These are phyloP conservation scores for Stylonectria norvegica DNA, from an alignment of 2,329 filamentous ascomycete genomes.

Conservation along the genomic window DNA sequence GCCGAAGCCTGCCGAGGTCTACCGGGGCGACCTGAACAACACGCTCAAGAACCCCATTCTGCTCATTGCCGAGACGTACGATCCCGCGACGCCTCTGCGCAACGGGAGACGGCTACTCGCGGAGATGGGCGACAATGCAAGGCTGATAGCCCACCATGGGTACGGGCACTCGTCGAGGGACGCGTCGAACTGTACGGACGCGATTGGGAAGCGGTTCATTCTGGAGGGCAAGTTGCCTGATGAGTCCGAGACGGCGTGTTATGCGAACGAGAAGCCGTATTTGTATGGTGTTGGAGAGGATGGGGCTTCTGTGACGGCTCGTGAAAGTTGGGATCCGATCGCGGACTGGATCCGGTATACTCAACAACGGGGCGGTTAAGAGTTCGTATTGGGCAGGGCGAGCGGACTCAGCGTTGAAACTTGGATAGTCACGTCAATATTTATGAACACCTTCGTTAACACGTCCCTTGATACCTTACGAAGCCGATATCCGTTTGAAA, in stretches of 20 bases:
- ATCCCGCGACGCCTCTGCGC: conserved; percentile 48
- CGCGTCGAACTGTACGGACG: conserved; percentile 43
- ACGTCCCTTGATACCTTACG: background rate
- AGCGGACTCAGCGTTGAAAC: conserved; percentile 1
- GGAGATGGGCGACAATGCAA: conserved; percentile 48
- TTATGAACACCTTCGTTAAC: background rate
- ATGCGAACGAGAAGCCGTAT: conserved; percentile 47
- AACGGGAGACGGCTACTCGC: conserved; percentile 42
- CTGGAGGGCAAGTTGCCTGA: conserved; percentile 39
- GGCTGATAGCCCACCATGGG: conserved; percentile 47
- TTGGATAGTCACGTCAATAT: background rate
- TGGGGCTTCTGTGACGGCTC: background rate
- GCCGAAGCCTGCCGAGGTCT: conserved; percentile 45
- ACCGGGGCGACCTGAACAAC: conserved; percentile 43
- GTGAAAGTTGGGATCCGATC: conserved; percentile 5
- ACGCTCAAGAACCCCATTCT: conserved; percentile 43
- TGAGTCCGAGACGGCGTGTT: conserved; percentile 43
- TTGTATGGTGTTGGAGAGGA: conserved; percentile 33
- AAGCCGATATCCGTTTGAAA: background rate
- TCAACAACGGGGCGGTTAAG: background rate
- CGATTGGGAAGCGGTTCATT: conserved; percentile 39
- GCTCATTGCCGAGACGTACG: conserved; percentile 48
- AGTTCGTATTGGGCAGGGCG: background rate
- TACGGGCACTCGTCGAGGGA: conserved; percentile 49
- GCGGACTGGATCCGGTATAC: conserved; percentile 6